Evolutionary conservation across 2,329 filamentous ascomycete genomes (phyloP).

Genomic region (Aphanoascus verrucosus): DNA sequence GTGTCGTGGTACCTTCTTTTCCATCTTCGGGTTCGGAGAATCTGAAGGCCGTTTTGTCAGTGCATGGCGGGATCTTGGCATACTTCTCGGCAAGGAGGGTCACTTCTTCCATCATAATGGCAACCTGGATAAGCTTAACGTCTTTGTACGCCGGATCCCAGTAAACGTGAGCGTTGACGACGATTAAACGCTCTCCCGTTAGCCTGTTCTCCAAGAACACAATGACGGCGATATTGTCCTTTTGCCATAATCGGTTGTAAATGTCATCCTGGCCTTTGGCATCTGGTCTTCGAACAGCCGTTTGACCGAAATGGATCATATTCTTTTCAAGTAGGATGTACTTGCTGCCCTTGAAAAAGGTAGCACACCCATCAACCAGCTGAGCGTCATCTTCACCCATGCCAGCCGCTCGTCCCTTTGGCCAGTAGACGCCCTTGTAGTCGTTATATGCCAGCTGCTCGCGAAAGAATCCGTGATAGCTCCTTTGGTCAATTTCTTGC

Average conservation of each 20-base stretch:
- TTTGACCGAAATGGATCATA: conserved; percentile 79
- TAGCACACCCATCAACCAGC: conserved; percentile 88
- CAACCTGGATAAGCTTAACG: conserved; percentile 92
- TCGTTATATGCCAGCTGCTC: conserved; percentile 75
- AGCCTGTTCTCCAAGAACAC: conserved; percentile 84
- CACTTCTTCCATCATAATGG: conserved; percentile 86
- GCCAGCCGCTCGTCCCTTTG: conserved; percentile 78
- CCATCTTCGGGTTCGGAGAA: conserved; percentile 41
- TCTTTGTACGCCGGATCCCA: conserved; percentile 89
- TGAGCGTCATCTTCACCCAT: conserved; percentile 84
- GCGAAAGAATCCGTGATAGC: conserved; percentile 82
- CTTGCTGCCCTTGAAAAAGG: conserved; percentile 93
- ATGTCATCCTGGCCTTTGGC: conserved; percentile 97
- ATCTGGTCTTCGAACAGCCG: conserved; percentile 86
- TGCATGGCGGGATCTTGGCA: conserved; percentile 64
- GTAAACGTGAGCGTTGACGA: conserved; percentile 87
- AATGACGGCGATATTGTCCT: conserved; percentile 90
- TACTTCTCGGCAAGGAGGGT: conserved; percentile 79
- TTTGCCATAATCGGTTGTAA: conserved; percentile 96
- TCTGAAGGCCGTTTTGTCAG: conserved; percentile 57
- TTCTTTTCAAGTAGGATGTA: conserved; percentile 91
- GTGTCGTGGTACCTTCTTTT: conserved; percentile 34
- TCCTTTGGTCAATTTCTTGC: conserved; percentile 86
- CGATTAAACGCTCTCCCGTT: conserved; percentile 82
- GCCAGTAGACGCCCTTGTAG: conserved; percentile 91